Evolutionary conservation across 1,284 basidiomycete genomes (phyloP), one percentile per base, ranked within the genome.

Genomic region (Cerrena zonata): DNA sequence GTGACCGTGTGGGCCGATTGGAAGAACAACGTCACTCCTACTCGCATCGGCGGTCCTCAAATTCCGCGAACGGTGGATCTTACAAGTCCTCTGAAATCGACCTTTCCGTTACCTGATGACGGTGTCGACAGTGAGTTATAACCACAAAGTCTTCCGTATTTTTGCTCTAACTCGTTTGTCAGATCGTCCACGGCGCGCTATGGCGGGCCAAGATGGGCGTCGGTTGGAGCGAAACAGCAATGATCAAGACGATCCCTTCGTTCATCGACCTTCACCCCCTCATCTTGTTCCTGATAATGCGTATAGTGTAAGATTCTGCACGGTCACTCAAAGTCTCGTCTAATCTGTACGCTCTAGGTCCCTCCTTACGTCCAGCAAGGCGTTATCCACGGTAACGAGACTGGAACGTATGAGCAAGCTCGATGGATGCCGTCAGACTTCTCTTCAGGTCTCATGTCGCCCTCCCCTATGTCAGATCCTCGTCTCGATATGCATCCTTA

Each of bases 1-100:
- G 56, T 72, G 1, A 54, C 58, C 5, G 51, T 71, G 19, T 58
- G 49, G 49, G 57, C 30, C 15, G 30, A 34, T 7, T 34, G 30
- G n/a, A n/a, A n/a, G 36, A 49, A 56, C 53, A 56, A 56, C 53
- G 57, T 54, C 52, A 43, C 54, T 38, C 53, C 52, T 13, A 49
- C 53, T 44, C 47, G 49, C 15, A 7, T 7, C 7, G 30, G 15
- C 15, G n/a, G 53, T 47, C 21, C 51, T 48, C 13, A 19, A 48
- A 50, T 52, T 51, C 46, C 47, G 53, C 22, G 22, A 5, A 5
- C 41, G 21, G 41, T 19, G 13, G 41, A 23, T 10, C 5, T 10
- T 23, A 13, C 5, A 13, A 19, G 41, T 15, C 41, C 41, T 5
- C 24, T 23, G 10, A 42, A 19, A 5, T 13, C 41, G 19, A 11